Evolutionary conservation across 2,329 filamentous ascomycete genomes (phyloP), one percentile per base, ranked within the genome.

Genomic region (Acrocalymma vagum): DNA sequence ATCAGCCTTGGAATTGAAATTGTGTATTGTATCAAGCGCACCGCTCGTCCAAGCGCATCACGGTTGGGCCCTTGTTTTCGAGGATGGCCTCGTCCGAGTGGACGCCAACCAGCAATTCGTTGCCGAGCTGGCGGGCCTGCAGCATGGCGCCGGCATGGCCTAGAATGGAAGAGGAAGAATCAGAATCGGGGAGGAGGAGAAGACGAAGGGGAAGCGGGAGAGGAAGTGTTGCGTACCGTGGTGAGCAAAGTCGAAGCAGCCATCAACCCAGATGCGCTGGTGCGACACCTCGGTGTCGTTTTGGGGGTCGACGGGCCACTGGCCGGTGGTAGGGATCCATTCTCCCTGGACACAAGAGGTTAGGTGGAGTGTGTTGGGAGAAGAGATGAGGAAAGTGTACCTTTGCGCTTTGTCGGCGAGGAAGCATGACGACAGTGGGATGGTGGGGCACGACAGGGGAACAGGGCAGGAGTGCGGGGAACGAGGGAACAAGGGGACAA

Each of bases 241-340:
- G 71, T 99, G 94, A 74, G 92, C 95, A 74, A 99, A 99, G 77
- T 99, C 94, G 76, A 96, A 99, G 79, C 94, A 99, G 50, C 94
- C 94, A 70, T 99, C 94, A 17, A 99, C 88, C 95, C 95, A 99
- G 62, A 99, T 89, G 55, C 93, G 85, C 60, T 88, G 84, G 42
- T 86, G 79, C 17, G 72, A 74, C 30, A 86, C 75, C 2, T 74
- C 65, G 27, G 81, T 65, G 61, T 83, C 80, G 26, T 84, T 72
- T 67, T 86, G 83, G 9, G 83, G 83, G 53, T 80, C 80, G 25
- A 83, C 80, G n/a, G 83, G 83, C 83, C 83, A 86, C 52, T 81
- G 62, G 36, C 83, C 83, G 17, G 51, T 45, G 34, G 69, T 53
- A 40, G 83, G 83, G 24, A 84, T 66, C 53, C 60, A 65, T 48